phyloP scores from a whole-genome alignment of 2,329 filamentous ascomycete species.

The Epichloe coenophiala region DNA sequence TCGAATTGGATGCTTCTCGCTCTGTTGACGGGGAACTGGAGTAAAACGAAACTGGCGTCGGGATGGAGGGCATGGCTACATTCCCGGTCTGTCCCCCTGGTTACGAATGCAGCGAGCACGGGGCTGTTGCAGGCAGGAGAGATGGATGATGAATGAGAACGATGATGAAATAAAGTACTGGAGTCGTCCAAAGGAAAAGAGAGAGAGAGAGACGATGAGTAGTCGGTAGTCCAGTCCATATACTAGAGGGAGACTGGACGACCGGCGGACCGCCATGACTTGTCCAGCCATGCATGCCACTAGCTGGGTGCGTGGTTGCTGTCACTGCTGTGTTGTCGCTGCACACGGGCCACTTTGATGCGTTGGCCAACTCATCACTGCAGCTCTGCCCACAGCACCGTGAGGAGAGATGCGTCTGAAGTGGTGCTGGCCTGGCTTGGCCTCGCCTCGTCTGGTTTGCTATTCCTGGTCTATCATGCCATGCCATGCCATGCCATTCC shows the following conservation, averaged over 20 bases:
- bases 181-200: background rate
- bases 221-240: too few species aligned
- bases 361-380: slow-evolving; percentile 29
- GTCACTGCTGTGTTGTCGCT: slow-evolving; percentile 10
- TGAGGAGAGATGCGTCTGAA: slow-evolving; percentile 1
- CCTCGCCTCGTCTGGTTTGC: background rate
- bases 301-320: background rate
- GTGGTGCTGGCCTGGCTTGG: too few species aligned
- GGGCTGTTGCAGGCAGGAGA: too few species aligned
- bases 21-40: background rate
- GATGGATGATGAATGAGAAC: too few species aligned
- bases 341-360: slow-evolving; percentile 29
- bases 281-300: background rate
- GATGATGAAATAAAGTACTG: too few species aligned
- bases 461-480: background rate
- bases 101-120: too few species aligned
- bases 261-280: background rate
- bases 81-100: too few species aligned
- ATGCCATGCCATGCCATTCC: background rate
- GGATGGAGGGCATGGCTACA: too few species aligned
- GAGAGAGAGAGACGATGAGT: background rate
- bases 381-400: slow-evolving; percentile 23
- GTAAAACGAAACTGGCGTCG: too few species aligned
- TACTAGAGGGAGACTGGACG: slow-evolving; percentile 1
- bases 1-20: too few species aligned